Conservation (phyloP, 1,139 yeast species). For the Magnusiomyces starmeri region DNA sequence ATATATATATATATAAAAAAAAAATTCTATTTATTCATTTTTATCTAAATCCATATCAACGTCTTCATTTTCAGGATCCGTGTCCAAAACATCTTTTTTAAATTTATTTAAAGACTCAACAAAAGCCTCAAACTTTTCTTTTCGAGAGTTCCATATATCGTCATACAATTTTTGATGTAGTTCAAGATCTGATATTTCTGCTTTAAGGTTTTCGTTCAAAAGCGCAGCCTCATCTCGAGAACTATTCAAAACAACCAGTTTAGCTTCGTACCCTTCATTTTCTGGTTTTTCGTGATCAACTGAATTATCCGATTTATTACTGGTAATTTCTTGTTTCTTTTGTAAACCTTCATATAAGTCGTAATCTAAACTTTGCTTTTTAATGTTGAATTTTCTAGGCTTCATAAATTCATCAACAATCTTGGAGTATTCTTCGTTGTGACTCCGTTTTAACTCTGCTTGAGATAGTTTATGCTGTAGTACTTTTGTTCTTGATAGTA, state of each 20-base stretch:
- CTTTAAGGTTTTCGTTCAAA: not conserved
- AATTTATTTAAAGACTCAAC: not conserved
- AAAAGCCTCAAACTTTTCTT: not conserved
- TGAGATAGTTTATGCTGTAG: not conserved
- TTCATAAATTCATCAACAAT: constrained; percentile 3
- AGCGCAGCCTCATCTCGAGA: not conserved
- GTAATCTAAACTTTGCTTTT: not conserved
- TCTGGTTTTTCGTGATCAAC: not conserved
- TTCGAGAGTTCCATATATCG: not conserved
- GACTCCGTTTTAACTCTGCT: constrained; percentile 3
- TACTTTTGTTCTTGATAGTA: not conserved
- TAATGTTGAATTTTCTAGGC: constrained; percentile 1
- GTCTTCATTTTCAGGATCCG: not conserved
- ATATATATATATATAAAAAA: not conserved
- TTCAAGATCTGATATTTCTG: constrained; percentile 1
- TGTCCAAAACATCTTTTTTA: not conserved
- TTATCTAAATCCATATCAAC: too few species aligned
- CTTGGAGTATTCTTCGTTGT: constrained; percentile 3
- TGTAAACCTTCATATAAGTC: not conserved
- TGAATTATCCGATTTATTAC: not conserved
- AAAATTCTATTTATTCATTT: not conserved
- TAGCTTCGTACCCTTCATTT: not conserved
- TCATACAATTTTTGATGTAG: not conserved
- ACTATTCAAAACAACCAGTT: not conserved
- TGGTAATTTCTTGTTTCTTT: too few species aligned